These are phyloP conservation scores for Phytophthora pisi DNA, from an alignment of 352 stramenopile species.

Conservation along the genomic window DNA sequence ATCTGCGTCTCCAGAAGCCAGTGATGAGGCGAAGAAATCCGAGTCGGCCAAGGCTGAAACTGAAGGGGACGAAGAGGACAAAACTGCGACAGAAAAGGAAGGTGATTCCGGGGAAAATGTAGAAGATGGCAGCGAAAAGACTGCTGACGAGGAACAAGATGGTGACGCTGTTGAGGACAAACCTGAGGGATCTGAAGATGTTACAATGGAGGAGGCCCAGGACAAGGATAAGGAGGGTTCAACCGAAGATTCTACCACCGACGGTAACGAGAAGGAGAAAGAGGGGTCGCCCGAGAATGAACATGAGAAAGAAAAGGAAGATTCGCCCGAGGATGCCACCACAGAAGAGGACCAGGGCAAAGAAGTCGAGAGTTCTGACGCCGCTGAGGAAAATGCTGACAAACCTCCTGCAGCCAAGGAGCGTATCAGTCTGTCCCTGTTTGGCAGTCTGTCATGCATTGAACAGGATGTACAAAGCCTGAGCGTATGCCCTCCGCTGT, in stretches of 20 bases:
- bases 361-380: constrained; percentile 10
- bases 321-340: background rate
- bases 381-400: constrained; percentile 1
- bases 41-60: constrained; percentile 1
- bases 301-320: constrained; percentile 14
- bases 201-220: constrained; percentile 4
- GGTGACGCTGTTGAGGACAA: constrained; percentile 5
- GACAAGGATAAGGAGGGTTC: constrained; percentile 9
- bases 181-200: constrained; percentile 1
- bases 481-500: constrained; percentile 68
- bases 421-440: constrained; percentile 54
- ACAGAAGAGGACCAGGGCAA: constrained; percentile 5
- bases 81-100: background rate
- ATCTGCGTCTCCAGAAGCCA: constrained; percentile 3
- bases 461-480: constrained; percentile 60
- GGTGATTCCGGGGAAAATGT: constrained; percentile 1
- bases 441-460: constrained; percentile 60
- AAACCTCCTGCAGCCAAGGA: constrained; percentile 26
- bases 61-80: background rate
- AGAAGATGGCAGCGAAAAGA: constrained; percentile 8
- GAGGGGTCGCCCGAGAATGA: constrained; percentile 17
- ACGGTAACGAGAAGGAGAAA: constrained; percentile 9
- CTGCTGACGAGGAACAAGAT: constrained; percentile 9
- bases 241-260: background rate
- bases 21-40: constrained; percentile 8